Base-by-base conservation (phyloP, 1,139 yeast genomes). In the Debaryomyces subglobosus region DNA sequence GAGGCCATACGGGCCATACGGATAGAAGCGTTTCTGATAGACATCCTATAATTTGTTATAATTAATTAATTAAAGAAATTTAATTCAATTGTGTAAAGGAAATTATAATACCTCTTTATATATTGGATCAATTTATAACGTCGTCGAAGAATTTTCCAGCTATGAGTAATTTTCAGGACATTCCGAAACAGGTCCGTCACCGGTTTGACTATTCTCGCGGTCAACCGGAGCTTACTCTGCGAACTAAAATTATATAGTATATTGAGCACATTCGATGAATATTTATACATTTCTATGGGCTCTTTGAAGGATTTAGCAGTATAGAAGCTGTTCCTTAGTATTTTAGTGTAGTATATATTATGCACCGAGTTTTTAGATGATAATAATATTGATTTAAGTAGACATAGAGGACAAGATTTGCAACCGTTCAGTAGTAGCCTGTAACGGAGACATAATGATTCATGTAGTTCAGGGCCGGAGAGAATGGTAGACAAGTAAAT, bases 1-100 rank as follows among this genome's bases (percentile, higher is more conserved):
- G 84, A 74, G 64, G 85, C 85, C 60, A 74, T 69, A 69, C 83
- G 81, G 60, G 87, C 85, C 71, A 82, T 71, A 71, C 85, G 82
- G 56, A 80, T 66, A 59, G 86, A 75, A 61, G 83, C 74, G 73
- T 74, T 75, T 82, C 86, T 83, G 71, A 81, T 76, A 57, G 85
- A 81, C 86, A 83, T 82, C 56, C 46, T 60, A 21, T 36, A 24
- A 25, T 27, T 29, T 30, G 35, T 46, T 43, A 15, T 30, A 45
- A 45, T 24, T 37, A 34, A 43, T 32, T 18, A 35, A 37, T 18
- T 34, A 34, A 39, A 20, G 38, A 38, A 33, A 32, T 46, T 37
- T 39, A 41, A 41, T 23, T 12, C 16, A 20, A 41, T 9, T 30
- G 42, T 13, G 39, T 41, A n/a, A 35, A 34, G 36, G 18, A 43